phyloP scores from a whole-genome alignment of 2,329 filamentous ascomycete genomes.

The Pseudogymnoascus sp. region DNA sequence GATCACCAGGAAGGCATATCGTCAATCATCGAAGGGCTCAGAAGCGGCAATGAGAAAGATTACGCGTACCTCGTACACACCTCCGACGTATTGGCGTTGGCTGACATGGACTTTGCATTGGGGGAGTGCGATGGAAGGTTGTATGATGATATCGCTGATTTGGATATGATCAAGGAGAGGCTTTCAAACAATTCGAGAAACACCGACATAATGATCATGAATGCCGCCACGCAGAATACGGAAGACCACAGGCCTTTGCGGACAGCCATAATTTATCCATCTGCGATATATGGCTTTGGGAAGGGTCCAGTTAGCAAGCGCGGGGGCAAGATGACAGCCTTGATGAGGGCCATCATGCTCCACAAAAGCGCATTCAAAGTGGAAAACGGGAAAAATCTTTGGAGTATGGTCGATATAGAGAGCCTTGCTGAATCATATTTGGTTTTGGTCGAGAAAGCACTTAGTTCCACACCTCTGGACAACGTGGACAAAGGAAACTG shows the following conservation, averaged over 20 bases:
- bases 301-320: neutral
- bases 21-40: neutral
- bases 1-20: neutral
- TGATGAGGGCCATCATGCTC: neutral
- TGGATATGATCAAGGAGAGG: neutral
- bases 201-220: neutral
- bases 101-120: neutral
- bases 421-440: neutral
- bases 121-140: neutral
- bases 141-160: neutral
- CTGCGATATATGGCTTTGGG: neutral
- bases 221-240: neutral
- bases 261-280: neutral
- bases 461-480: neutral
- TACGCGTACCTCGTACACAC: neutral
- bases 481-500: neutral
- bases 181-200: neutral
- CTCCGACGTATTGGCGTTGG: neutral
- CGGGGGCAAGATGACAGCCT: neutral
- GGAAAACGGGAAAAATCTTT: neutral
- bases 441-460: neutral
- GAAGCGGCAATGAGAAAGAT: neutral
- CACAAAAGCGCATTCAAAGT: neutral
- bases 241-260: neutral
- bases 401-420: neutral